A percentile compares a stretch with the other conserved stretches of the same genome.
phyloP scores from a whole-genome alignment of 768 basidiomycete genomes.

The Lactifluus subvellereus region DNA sequence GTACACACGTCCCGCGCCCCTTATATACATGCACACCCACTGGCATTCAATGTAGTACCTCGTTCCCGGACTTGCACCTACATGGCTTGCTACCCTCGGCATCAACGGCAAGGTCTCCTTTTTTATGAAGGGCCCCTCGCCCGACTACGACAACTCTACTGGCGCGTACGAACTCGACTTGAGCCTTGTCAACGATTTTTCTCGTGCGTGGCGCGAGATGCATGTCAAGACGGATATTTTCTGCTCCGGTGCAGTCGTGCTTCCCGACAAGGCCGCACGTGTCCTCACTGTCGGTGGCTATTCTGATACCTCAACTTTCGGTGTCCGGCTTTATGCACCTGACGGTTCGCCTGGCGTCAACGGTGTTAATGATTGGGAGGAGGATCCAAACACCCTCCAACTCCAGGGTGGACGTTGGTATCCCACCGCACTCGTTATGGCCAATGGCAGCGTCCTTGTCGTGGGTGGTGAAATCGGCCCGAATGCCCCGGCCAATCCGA shows the following conservation, averaged over 20 bases:
- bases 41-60: constrained; percentile 33
- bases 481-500: constrained; percentile 52
- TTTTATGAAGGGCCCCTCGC: constrained; percentile 66
- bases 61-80: constrained; percentile 58
- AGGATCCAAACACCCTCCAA: constrained; percentile 49
- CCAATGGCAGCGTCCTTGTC: constrained; percentile 70
- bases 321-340: no score
- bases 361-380: constrained; percentile 70
- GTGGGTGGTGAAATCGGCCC: constrained; percentile 72
- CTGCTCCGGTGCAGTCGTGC: constrained; percentile 65
- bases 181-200: constrained; percentile 42
- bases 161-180: constrained; percentile 77
- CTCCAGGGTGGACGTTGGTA: constrained; percentile 76
- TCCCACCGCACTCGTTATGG: constrained; percentile 59
- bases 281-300: no score
- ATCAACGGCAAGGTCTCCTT: constrained; percentile 79
- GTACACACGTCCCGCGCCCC: constrained; percentile 34
- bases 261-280: constrained; percentile 60
- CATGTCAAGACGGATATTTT: constrained; percentile 74
- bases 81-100: constrained; percentile 68
- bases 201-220: constrained; percentile 65
- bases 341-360: no score
- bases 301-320: no score
- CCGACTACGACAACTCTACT: constrained; percentile 56
- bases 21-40: neutral